Evolutionary conservation across 805 yeast genomes (phyloP).

Genomic region (Komagataella mondaviorum): DNA sequence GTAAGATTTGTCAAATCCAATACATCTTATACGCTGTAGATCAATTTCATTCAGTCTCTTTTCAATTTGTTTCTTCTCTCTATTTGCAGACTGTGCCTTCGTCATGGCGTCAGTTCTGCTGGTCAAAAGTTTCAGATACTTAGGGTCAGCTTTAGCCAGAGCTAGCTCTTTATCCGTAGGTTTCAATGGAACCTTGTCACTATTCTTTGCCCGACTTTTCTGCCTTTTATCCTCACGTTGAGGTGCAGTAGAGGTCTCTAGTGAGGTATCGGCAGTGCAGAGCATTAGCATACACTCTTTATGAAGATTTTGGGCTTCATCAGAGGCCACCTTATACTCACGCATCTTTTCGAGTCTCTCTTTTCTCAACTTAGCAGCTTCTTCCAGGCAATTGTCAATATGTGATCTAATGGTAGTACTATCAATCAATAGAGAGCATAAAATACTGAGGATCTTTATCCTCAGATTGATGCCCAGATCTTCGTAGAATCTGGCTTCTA

Average conservation of each 20-base stretch:
- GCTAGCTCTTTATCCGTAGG: slow-evolving; percentile 21
- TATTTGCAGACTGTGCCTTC: slow-evolving; percentile 31
- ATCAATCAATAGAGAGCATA: slow-evolving; percentile 48
- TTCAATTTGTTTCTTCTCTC: slow-evolving; percentile 41
- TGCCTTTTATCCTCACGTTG: slow-evolving; percentile 9
- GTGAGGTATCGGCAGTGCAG: neutral
- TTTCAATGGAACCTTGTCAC: slow-evolving; percentile 9
- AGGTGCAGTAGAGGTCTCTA: neutral
- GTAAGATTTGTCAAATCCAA: slow-evolving; percentile 75
- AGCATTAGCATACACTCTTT: slow-evolving; percentile 22
- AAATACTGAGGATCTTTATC: slow-evolving; percentile 41
- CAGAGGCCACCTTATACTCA: slow-evolving; percentile 41
- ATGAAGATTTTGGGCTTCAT: slow-evolving; percentile 32
- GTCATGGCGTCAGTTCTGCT: slow-evolving; percentile 25
- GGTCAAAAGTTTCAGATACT: slow-evolving; percentile 28
- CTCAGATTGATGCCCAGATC: slow-evolving; percentile 39
- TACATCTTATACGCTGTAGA: slow-evolving; percentile 56
- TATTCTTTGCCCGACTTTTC: slow-evolving; percentile 11
- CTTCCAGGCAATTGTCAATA: slow-evolving; percentile 59
- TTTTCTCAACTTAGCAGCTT: slow-evolving; percentile 45
- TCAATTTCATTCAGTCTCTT: slow-evolving; percentile 54
- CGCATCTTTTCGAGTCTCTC: slow-evolving; percentile 52
- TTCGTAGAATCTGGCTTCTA: slow-evolving; percentile 39
- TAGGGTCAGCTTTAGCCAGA: slow-evolving; percentile 25
- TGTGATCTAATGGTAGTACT: slow-evolving; percentile 45